Conservation (phyloP, 2,329 filamentous ascomycete genomes). For the Alternaria longipes region DNA sequence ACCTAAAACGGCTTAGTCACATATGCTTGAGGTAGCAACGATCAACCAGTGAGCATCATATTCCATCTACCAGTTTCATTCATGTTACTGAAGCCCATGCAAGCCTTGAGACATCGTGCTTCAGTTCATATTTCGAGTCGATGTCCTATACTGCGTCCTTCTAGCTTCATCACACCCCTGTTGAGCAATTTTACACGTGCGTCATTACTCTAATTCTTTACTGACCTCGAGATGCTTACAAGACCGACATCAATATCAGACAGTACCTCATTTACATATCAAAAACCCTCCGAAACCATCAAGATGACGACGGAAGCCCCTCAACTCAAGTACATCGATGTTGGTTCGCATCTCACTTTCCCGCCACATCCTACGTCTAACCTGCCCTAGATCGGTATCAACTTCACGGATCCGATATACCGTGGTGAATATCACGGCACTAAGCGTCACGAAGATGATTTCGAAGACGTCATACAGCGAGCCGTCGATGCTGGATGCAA, state of each 20-base stretch:
- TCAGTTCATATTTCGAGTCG: background rate
- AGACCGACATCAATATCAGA: background rate
- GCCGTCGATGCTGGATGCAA: conserved; percentile 80
- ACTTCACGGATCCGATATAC: conserved; percentile 92
- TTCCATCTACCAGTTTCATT: conserved; percentile 10
- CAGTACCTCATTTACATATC: background rate
- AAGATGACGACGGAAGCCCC: conserved; percentile 12
- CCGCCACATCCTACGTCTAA: conserved; percentile 20
- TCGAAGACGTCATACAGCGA: conserved; percentile 78
- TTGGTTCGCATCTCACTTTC: conserved; percentile 45
- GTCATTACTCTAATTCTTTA: conserved; percentile 6
- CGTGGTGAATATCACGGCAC: conserved; percentile 84
- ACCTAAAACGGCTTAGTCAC: conserved; percentile 16
- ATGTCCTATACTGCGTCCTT: background rate
- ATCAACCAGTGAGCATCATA: conserved; percentile 6
- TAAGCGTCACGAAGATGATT: conserved; percentile 76
- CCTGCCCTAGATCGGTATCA: conserved; percentile 80
- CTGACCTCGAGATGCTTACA: background rate
- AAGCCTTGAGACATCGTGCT: background rate
- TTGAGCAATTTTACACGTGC: conserved; percentile 23
- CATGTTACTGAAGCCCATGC: conserved; percentile 21
- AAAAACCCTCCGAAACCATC: background rate
- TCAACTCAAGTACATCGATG: conserved; percentile 54
- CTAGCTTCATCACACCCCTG: background rate
- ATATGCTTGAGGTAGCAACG: conserved; percentile 7